Base-by-base conservation (phyloP, 176 grass and related monocot species). In the Carex scoparia region DNA sequence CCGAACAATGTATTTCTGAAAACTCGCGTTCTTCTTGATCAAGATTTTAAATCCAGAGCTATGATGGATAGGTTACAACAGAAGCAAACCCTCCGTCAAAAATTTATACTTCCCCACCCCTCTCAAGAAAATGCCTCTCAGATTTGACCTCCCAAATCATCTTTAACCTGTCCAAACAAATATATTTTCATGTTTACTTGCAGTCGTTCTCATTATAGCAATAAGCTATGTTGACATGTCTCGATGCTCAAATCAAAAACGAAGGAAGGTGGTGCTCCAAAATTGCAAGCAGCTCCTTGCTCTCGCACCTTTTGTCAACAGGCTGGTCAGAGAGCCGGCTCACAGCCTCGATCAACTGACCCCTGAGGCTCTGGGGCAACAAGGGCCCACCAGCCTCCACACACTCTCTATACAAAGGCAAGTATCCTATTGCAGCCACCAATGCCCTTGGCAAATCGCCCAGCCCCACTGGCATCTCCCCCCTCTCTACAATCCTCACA, bases 401-500 rank as follows among this genome's bases (percentile, higher is more conserved):
- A 67, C 96, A 99, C 72, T 99, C 96, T 82, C 74, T 95, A 59
- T 96, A 94, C 66, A 99, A 86, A 1, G 93, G 91, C 84, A 99
- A 66, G 86, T 95, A 99, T 35, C 93, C 96, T 75, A 99, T 94
- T 66, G 87, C 91, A 51, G 90, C 93, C 82, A 91, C 96, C 79
- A 99, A 83, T 13, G 86, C 65, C 33, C 87, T 74, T 2, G 93
- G 96, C 33, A 99, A 90, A 46, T 89, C 88, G 15, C 84, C 90
- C 75, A 97, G 67, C 62, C 82, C 73, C 38, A 97, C 86, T 13
- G 92, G 86, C 3, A 88, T 89, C 44, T 85, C 81, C 5, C 94
- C 92, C 79, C 91, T 87, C 87, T 89, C 84, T 77, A 94, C 70
- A 90, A 94, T 94, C 82, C 92, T 93, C 83, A 87, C 80, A 13